Base-by-base conservation (phyloP, 179 eudicot genomes). In the Silene vulgaris region DNA sequence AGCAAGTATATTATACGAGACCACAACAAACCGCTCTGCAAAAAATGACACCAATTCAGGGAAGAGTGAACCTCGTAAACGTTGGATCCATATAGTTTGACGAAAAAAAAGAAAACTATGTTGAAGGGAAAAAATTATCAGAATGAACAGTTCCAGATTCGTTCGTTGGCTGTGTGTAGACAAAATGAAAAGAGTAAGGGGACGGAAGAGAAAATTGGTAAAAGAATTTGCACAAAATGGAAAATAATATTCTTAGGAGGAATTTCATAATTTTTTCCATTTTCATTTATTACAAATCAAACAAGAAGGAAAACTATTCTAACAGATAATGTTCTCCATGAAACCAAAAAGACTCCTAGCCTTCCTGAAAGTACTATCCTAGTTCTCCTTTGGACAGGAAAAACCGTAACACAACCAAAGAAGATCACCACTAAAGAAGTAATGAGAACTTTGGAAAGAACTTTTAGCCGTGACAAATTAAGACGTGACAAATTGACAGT, bases 1-100 rank as follows among this genome's bases (percentile, higher is more conserved):
- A 48, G 99, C 99, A 26, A 95, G 95, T 83, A 95, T 86, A 82
- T 95, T 95, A 80, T 95, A 95, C 5, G 97, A 92, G 67, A 92
- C 87, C 75, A 95, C 79, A 69, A 78, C 87, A 84, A 95, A 90
- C 75, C 89, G 88, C 79, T 88, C 99, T 95, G 91, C 82, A 81
- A 80, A 86, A 60, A 3, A 68, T 70, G 50, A 40, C 50, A 65
- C 45, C 65, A 54, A 20, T 74, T 64, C 0, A 66, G 57, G 29
- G 35, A 14, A 71, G 43, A 71, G 28, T 28, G 29, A 9, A 71
- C 14, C 17, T 16, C 21, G 5, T 48, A 20, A 66, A 23, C n/a
- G 23, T 62, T 26, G 14, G 66, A 26, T 62, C 30, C 40, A 30
- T 32, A 14, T 3, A 40, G 9, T 7, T 13, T 7, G 23, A 26